These are phyloP conservation scores for Collybiopsis luxurians DNA, from an alignment of 768 basidiomycete genomes.

Conservation along the genomic window DNA sequence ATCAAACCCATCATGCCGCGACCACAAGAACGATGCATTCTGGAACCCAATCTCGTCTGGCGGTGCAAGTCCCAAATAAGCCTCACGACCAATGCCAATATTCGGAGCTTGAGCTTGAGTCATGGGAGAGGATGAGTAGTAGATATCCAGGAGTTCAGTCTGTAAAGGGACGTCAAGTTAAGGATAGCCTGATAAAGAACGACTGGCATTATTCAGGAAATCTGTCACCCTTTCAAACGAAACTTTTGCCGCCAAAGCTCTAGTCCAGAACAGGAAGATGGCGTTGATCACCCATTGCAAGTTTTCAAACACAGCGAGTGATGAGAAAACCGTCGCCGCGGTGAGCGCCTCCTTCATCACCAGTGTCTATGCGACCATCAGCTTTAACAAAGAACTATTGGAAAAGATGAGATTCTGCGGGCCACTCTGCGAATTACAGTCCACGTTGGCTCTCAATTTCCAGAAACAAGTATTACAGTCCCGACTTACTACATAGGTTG, in stretches of 20 bases:
- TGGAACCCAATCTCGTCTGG: slow-evolving; percentile 30
- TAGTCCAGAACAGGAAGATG: slow-evolving; percentile 11
- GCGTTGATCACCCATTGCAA: slow-evolving; percentile 35
- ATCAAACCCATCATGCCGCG: slow-evolving; percentile 15
- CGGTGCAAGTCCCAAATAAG: too few relatives aligned
- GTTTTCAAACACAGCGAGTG: slow-evolving; percentile 43
- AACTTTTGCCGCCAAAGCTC: slow-evolving; percentile 34
- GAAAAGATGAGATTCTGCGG: too few relatives aligned
- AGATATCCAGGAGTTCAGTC: slow-evolving; percentile 27
- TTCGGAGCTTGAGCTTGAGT: background rate
- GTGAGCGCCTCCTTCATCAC: slow-evolving; percentile 8
- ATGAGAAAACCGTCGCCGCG: slow-evolving; percentile 23
- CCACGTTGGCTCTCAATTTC: too few relatives aligned
- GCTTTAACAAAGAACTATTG: too few relatives aligned
- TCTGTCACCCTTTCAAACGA: slow-evolving; percentile 35
- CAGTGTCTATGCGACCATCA: too few relatives aligned
- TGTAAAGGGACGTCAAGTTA: background rate
- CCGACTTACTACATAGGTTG: slow-evolving; percentile 22
- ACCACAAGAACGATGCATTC: slow-evolving; percentile 37
- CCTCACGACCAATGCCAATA: slow-evolving; percentile 1
- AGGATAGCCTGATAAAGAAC: too few relatives aligned
- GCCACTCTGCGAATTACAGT: too few relatives aligned
- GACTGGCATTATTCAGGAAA: slow-evolving; percentile 7
- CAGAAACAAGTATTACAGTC: too few relatives aligned
- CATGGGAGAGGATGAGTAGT: slow-evolving; percentile 3